Evolutionary conservation across 192 early-diverging fungal genomes (phyloP), one percentile per base, ranked within the genome.

Genomic region (Backusella australiensis): DNA sequence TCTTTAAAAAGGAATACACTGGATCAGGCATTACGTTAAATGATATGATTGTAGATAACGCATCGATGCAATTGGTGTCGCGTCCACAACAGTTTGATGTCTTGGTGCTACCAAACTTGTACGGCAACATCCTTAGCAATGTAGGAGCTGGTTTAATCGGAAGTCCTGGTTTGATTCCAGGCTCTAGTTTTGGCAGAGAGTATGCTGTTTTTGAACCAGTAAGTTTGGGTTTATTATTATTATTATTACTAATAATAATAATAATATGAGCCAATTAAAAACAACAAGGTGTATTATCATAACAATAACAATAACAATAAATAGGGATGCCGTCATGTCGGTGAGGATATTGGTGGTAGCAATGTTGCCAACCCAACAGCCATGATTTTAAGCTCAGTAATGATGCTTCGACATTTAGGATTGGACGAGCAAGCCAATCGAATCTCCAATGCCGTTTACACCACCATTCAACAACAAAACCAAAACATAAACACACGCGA

Each of bases 21-120:
- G 84, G 84, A 71, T 86, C 84, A 26, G 94, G 94, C 34, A 97
- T 99, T 83, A 85, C 96, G 89, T 94, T 95, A 82, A 90, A 96
- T 77, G 97, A 98, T 87, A 97, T 99, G 98, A 99, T 99, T 85
- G 98, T 99, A 77, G 98, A 99, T 85, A 99, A 99, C 87, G 94
- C 96, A 42, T 94, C 98, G 69, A 99, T 99, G 98, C 98, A 99
- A 91, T 89, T 99, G 12, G 96, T 97, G 65, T 93, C 95, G 80
- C 92, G 89, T 82, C 98, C 98, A 70, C 91, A 93, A 83, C 98
- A 99, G 85, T 99, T 99, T 76, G 98, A 99, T 82, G 98, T 99
- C 39, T 95, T 99, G 89, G 96, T 99, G 67, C 95, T 96, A 91
- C 96, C 96, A 72, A 99, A 99, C 89, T 90, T 99, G 82, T 99